Percentiles rank a stretch among this genome's conserved stretches.
phyloP scores from a whole-genome alignment of 305 asterid species.

The Solanum chacoense region DNA sequence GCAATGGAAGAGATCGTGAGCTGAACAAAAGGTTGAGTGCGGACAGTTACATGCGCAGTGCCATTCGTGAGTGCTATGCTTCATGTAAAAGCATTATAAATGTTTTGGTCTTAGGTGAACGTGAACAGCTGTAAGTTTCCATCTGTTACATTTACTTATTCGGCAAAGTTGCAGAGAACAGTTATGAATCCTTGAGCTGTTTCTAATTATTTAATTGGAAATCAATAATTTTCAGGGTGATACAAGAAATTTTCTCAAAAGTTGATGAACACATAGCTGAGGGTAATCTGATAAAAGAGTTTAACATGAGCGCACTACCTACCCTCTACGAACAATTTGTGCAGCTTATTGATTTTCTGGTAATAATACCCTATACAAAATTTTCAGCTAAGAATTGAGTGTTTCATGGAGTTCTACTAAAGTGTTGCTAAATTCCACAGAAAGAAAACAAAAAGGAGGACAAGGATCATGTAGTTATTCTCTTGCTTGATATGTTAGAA shows the following conservation, averaged over 20 bases:
- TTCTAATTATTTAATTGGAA: background rate
- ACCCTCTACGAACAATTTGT: constrained; percentile 71
- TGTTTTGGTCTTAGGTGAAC: constrained; percentile 64
- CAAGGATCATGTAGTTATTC: constrained; percentile 84
- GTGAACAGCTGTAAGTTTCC: constrained; percentile 63
- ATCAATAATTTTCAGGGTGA: constrained; percentile 32
- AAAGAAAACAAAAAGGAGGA: constrained; percentile 64
- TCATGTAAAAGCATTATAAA: constrained; percentile 75
- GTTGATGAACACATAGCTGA: constrained; percentile 61
- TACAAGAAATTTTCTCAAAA: constrained; percentile 59
- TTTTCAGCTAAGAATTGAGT: background rate
- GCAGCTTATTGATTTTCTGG: constrained; percentile 84
- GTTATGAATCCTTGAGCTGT: background rate
- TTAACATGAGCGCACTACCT: constrained; percentile 75
- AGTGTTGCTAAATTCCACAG: constrained; percentile 27
- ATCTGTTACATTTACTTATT: background rate
- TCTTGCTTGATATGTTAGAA: constrained; percentile 89
- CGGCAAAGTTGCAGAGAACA: background rate
- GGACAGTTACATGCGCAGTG: constrained; percentile 75
- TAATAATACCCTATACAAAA: constrained; percentile 6
- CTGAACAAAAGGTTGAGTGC: constrained; percentile 68
- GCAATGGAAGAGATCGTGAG: constrained; percentile 80
- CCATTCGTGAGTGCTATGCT: constrained; percentile 92
- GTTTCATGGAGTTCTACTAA: background rate
- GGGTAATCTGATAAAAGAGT: constrained; percentile 45